These are phyloP conservation scores for Boletellus emodensis DNA, from an alignment of 768 basidiomycete genomes.

Conservation along the genomic window DNA sequence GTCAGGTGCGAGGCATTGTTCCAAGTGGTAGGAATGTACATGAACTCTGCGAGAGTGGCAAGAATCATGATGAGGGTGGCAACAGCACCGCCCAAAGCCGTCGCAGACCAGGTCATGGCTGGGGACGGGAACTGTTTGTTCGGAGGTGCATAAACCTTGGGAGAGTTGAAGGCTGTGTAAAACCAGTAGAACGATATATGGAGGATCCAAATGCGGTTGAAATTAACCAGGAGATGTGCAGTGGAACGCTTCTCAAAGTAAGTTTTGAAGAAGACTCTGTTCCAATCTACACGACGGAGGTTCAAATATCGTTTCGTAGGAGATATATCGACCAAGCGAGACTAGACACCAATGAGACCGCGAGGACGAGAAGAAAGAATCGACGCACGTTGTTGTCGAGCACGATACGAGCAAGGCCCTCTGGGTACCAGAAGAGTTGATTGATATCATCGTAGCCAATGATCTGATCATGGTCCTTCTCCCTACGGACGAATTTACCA, in stretches of 20 bases:
- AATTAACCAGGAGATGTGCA: slow-evolving; percentile 94
- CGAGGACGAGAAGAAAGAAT: not conserved
- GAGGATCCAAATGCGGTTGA: slow-evolving; percentile 98
- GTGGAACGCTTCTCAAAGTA: slow-evolving; percentile 95
- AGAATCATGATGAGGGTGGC: slow-evolving; percentile 90
- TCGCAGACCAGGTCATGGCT: slow-evolving; percentile 93
- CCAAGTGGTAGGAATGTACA: slow-evolving; percentile 98
- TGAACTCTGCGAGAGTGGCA: slow-evolving; percentile 92
- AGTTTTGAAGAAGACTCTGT: slow-evolving; percentile 96
- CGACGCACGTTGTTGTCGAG: slow-evolving; percentile 74
- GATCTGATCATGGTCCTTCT: slow-evolving; percentile 92
- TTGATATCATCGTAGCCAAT: slow-evolving; percentile 99
- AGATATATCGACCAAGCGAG: slow-evolving; percentile 85
- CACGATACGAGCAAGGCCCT: slow-evolving; percentile 91
- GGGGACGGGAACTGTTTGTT: slow-evolving; percentile 66
- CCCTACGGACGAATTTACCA: slow-evolving; percentile 89
- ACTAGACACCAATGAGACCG: slow-evolving; percentile 41
- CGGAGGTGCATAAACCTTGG: slow-evolving; percentile 79
- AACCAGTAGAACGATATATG: slow-evolving; percentile 94
- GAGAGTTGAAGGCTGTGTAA: slow-evolving; percentile 97
- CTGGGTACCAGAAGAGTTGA: slow-evolving; percentile 99
- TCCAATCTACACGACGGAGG: slow-evolving; percentile 91
- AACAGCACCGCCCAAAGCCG: slow-evolving; percentile 93
- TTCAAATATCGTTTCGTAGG: slow-evolving; percentile 93
- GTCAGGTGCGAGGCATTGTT: slow-evolving; percentile 97